Evolutionary conservation across 2,329 filamentous ascomycete genomes (phyloP).

Genomic region (Fusarium penzigii): DNA sequence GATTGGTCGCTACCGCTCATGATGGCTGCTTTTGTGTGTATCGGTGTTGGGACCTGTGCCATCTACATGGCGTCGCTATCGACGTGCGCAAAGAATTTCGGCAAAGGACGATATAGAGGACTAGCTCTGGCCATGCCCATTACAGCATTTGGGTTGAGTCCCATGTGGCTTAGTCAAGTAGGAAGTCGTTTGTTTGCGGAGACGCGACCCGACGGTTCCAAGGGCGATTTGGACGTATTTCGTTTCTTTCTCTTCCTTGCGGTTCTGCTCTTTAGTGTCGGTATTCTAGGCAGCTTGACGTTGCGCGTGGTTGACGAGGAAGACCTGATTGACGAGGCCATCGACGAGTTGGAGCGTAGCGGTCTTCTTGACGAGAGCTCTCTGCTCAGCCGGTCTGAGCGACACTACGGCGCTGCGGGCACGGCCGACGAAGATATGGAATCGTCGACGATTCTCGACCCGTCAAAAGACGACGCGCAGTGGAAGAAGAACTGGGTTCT

Average conservation of each 20-base stretch:
- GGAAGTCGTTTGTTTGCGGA: conserved; percentile 79
- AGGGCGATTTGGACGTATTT: conserved; percentile 71
- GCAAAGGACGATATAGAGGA: conserved; percentile 81
- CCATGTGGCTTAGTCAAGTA: conserved; percentile 93
- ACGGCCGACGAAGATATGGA: conserved; percentile 47
- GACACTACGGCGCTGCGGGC: conserved; percentile 63
- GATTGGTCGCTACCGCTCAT: conserved; percentile 77
- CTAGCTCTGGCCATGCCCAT: conserved; percentile 89
- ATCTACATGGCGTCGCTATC: conserved; percentile 94
- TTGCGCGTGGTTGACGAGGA: conserved; percentile 81
- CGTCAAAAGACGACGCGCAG: conserved; percentile 48
- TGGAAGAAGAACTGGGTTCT: conserved; percentile 87
- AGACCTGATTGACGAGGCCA: conserved; percentile 84
- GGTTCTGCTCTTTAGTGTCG: conserved; percentile 67
- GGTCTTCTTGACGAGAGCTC: conserved; percentile 76
- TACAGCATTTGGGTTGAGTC: conserved; percentile 87
- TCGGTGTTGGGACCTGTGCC: conserved; percentile 81
- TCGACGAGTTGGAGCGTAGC: conserved; percentile 88
- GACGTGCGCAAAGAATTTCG: conserved; percentile 98
- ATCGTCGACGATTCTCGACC: conserved; percentile 42
- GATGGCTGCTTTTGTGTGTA: conserved; percentile 78
- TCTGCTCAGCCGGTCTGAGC: conserved; percentile 61
- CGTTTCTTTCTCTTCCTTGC: conserved; percentile 86
- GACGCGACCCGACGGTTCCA: conserved; percentile 60
- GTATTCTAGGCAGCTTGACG: conserved; percentile 71